A percentile compares a stretch with the other conserved stretches of the same genome.
These are phyloP conservation scores for Magnolia officinalis DNA, from an alignment of 164 flowering plant species.

Conservation along the genomic window DNA sequence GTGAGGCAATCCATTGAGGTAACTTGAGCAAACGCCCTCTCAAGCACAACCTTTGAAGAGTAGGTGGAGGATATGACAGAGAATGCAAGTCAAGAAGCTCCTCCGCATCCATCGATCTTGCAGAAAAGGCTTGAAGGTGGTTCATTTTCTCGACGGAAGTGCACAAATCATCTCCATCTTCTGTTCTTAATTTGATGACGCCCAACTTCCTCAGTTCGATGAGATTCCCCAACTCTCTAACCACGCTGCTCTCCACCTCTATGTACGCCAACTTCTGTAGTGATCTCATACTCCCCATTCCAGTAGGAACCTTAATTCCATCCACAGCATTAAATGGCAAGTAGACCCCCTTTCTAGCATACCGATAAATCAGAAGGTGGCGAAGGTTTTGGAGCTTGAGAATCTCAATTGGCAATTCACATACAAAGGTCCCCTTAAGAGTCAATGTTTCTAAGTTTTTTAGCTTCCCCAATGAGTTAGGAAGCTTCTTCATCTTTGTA, in stretches of 20 bases:
- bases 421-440: slow-evolving; percentile 6
- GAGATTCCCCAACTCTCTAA: slow-evolving; percentile 6
- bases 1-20: not conserved
- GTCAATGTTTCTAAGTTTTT: slow-evolving; percentile 5
- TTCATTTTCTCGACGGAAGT: slow-evolving; percentile 4
- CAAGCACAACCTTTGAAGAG: slow-evolving; percentile 3
- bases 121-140: not conserved
- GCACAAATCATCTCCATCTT: slow-evolving; percentile 8
- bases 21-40: not conserved
- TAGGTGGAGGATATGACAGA: slow-evolving; percentile 1
- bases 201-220: slow-evolving; percentile 7
- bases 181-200: not conserved
- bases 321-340: not conserved
- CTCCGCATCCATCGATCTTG: not conserved
- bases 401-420: slow-evolving; percentile 10
- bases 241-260: not conserved
- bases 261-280: slow-evolving; percentile 9
- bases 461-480: slow-evolving; percentile 11
- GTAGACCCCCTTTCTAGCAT: not conserved
- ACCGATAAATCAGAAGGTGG: slow-evolving; percentile 6
- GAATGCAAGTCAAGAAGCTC: slow-evolving; percentile 3
- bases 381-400: slow-evolving; percentile 7
- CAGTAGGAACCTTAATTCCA: slow-evolving; percentile 3
- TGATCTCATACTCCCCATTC: slow-evolving; percentile 2
- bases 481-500: slow-evolving; percentile 8